phyloP scores from a whole-genome alignment of 2,329 filamentous ascomycete genomes.

The Aspergillus sp. region DNA sequence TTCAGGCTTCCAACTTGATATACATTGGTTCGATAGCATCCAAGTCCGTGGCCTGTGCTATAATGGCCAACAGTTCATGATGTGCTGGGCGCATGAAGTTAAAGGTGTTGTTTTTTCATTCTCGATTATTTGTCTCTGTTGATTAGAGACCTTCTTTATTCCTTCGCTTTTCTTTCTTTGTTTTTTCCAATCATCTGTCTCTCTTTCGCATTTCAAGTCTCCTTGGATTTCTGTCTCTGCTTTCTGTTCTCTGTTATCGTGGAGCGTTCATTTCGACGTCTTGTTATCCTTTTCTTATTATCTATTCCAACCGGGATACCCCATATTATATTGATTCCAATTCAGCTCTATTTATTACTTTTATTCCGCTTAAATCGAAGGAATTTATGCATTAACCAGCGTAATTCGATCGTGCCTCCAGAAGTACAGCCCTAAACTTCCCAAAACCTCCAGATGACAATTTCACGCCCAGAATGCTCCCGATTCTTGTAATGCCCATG shows the following conservation, averaged over 20 bases:
- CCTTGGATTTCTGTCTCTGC: too few relatives aligned
- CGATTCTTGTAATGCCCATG: too few relatives aligned
- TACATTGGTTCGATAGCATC: background rate
- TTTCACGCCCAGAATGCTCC: too few relatives aligned
- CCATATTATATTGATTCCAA: constrained; percentile 15
- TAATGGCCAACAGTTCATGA: constrained; percentile 8
- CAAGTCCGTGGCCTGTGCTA: background rate
- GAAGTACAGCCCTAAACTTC: too few relatives aligned
- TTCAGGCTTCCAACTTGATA: background rate
- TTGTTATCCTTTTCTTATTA: constrained; percentile 1
- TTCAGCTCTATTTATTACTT: constrained; percentile 1
- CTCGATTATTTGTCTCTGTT: constrained; percentile 5
- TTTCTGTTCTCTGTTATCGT: too few relatives aligned
- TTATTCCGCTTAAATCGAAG: too few relatives aligned
- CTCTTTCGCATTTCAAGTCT: background rate
- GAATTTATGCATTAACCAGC: too few relatives aligned
- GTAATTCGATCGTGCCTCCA: too few relatives aligned
- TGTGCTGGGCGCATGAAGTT: constrained; percentile 16
- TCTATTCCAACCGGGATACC: constrained; percentile 19
- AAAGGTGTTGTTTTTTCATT: constrained; percentile 4
- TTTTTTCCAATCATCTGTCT: background rate
- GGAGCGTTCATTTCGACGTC: background rate
- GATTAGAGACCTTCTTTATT: constrained; percentile 9
- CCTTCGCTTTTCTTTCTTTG: constrained; percentile 9
- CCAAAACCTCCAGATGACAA: too few relatives aligned